Conservation (phyloP, 2,329 filamentous ascomycete species). For the Coleophoma crateriformis region DNA sequence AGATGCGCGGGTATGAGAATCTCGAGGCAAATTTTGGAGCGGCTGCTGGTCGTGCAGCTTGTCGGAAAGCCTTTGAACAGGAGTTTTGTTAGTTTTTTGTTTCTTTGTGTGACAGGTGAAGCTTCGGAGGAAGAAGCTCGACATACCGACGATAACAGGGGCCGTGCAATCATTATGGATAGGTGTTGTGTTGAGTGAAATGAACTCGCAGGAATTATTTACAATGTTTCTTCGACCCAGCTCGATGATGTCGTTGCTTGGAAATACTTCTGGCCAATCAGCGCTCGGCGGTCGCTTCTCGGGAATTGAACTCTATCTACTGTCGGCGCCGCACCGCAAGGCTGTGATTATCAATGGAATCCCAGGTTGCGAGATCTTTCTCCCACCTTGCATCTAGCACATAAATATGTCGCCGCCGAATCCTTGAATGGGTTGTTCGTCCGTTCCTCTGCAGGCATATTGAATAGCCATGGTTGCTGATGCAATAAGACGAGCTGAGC, state of each 20-base stretch:
- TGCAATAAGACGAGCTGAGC: neutral
- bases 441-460: no score
- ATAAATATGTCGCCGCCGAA: neutral
- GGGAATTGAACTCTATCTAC: no score
- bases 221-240: neutral
- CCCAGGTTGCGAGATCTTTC: constrained; percentile 2
- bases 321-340: neutral
- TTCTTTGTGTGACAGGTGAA: neutral
- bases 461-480: no score
- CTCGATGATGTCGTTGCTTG: constrained; percentile 8
- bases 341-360: neutral
- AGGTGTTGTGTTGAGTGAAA: neutral
- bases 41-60: constrained; percentile 31
- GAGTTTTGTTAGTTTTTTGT: constrained; percentile 7
- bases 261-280: constrained; percentile 21
- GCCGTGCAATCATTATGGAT: constrained; percentile 21
- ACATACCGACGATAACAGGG: constrained; percentile 22
- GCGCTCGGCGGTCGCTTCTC: neutral
- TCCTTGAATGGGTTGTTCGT: no score
- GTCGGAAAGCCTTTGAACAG: constrained; percentile 35
- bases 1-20: constrained; percentile 21
- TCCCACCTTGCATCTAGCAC: neutral
- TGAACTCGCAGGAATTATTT: no score
- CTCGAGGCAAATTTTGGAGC: constrained; percentile 14
- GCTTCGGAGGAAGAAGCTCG: no score